A percentile compares a stretch with the other conserved stretches of the same genome.
These are phyloP conservation scores for Globisporangium nunn DNA, from an alignment of 352 stramenopile genomes.

Conservation along the genomic window DNA sequence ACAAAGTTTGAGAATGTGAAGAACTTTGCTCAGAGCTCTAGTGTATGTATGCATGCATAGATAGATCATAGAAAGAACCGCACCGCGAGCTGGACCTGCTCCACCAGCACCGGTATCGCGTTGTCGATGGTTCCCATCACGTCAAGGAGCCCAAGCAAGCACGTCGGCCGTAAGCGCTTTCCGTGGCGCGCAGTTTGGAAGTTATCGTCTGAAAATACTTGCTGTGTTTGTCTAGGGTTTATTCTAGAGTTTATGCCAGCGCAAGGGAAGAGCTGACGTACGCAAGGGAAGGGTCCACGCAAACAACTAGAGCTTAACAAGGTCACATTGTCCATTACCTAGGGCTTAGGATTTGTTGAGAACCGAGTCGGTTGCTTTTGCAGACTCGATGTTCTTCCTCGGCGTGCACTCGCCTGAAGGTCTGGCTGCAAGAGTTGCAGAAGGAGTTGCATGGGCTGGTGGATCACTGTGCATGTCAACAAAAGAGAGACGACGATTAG, in stretches of 20 bases:
- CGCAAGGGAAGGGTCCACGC: too few relatives aligned
- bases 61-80: not conserved
- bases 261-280: too few relatives aligned
- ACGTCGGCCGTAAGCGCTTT: not conserved
- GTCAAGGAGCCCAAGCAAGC: too few relatives aligned
- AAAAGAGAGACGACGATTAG: not conserved
- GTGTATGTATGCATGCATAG: too few relatives aligned
- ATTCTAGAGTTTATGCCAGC: too few relatives aligned
- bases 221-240: too few relatives aligned
- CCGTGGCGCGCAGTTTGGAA: too few relatives aligned
- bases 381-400: constrained; percentile 39
- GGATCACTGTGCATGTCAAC: constrained; percentile 26
- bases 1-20: not conserved
- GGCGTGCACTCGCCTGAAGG: constrained; percentile 33
- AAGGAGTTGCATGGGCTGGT: constrained; percentile 12
- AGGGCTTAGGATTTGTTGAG: constrained; percentile 20
- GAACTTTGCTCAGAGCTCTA: too few relatives aligned
- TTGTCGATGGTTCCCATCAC: constrained; percentile 6
- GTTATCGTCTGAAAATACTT: too few relatives aligned
- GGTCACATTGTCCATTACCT: too few relatives aligned
- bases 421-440: not conserved
- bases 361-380: constrained; percentile 37
- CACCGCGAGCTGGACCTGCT: not conserved
- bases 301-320: too few relatives aligned
- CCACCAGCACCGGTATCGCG: not conserved